These are phyloP conservation scores for Venturia nashicola DNA, from an alignment of 2,329 filamentous ascomycete genomes.

Conservation along the genomic window DNA sequence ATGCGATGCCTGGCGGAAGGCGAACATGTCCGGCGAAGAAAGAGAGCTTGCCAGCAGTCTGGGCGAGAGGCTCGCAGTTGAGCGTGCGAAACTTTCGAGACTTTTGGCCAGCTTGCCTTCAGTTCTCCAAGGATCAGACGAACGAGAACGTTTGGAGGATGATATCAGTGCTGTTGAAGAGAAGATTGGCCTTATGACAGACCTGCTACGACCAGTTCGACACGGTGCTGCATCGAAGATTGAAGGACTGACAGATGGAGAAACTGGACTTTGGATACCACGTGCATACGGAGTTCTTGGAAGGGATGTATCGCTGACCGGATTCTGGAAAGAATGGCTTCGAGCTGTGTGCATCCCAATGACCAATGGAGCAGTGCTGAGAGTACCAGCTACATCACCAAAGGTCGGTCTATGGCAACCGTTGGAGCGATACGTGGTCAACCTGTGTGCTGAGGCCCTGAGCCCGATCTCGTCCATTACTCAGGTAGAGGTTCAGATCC, in stretches of 20 bases:
- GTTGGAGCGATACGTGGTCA: constrained; percentile 90
- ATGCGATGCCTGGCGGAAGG: constrained; percentile 38
- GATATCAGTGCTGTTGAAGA: constrained; percentile 93
- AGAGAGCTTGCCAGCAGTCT: constrained; percentile 84
- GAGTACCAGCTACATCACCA: constrained; percentile 79
- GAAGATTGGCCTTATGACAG: constrained; percentile 93
- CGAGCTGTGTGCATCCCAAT: constrained; percentile 89
- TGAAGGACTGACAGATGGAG: constrained; percentile 86
- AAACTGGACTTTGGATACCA: constrained; percentile 92
- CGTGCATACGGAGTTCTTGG: constrained; percentile 88
- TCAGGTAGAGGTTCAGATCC: constrained; percentile 81
- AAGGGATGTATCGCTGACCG: constrained; percentile 66
- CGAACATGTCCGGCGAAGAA: constrained; percentile 81
- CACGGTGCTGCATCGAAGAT: constrained; percentile 96
- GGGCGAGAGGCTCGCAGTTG: constrained; percentile 72
- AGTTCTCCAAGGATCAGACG: constrained; percentile 66
- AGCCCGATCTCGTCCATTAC: constrained; percentile 88
- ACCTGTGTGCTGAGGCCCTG: constrained; percentile 88
- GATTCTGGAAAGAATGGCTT: constrained; percentile 98
- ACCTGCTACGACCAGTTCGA: constrained; percentile 80
- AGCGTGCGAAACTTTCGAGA: constrained; percentile 81
- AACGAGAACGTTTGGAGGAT: constrained; percentile 76
- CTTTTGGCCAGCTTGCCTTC: constrained; percentile 73
- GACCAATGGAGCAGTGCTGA: constrained; percentile 72
- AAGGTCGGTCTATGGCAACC: constrained; percentile 92